Conservation (phyloP, 768 basidiomycete genomes). For the Macrolepiota fuliginosa region DNA sequence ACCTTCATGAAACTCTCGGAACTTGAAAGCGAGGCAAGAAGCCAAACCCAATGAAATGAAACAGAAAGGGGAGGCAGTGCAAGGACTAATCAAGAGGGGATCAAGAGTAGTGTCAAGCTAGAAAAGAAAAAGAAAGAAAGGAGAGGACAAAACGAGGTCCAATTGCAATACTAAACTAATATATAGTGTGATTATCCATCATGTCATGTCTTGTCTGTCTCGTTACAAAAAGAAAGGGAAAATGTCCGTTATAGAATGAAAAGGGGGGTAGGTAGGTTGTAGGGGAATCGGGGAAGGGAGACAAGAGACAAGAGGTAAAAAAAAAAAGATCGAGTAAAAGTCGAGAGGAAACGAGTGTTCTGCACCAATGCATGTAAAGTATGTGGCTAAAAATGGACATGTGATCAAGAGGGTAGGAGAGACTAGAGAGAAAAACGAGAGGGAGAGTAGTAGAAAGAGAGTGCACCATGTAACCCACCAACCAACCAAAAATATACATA, state of each 20-base stretch:
- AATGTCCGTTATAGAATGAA: not conserved
- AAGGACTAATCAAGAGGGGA: not conserved
- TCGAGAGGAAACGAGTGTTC: constrained; percentile 14
- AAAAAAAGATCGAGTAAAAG: constrained; percentile 8
- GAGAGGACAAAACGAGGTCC: constrained; percentile 5
- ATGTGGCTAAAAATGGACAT: constrained; percentile 9
- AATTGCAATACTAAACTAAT: constrained; percentile 9
- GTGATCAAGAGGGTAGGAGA: constrained; percentile 3
- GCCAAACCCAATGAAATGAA: not conserved
- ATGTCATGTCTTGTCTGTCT: constrained; percentile 10
- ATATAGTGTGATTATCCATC: constrained; percentile 9
- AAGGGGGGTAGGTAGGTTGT: not conserved
- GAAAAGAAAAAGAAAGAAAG: not conserved
- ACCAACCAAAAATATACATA: constrained; percentile 10
- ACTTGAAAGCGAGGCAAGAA: not conserved
- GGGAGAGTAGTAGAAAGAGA: constrained; percentile 9
- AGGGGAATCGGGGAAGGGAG: not conserved
- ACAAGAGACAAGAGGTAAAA: not conserved
- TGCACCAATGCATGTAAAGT: constrained; percentile 10
- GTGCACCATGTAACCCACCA: constrained; percentile 12
- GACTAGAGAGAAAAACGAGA: constrained; percentile 8
- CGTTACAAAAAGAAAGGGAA: constrained; percentile 12
- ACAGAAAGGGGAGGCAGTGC: not conserved
- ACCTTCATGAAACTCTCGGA: too few relatives aligned
- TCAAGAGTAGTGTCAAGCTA: too few relatives aligned